phyloP scores from a whole-genome alignment of 2,329 filamentous ascomycete species.

The Chaetomiaceae sp. region DNA sequence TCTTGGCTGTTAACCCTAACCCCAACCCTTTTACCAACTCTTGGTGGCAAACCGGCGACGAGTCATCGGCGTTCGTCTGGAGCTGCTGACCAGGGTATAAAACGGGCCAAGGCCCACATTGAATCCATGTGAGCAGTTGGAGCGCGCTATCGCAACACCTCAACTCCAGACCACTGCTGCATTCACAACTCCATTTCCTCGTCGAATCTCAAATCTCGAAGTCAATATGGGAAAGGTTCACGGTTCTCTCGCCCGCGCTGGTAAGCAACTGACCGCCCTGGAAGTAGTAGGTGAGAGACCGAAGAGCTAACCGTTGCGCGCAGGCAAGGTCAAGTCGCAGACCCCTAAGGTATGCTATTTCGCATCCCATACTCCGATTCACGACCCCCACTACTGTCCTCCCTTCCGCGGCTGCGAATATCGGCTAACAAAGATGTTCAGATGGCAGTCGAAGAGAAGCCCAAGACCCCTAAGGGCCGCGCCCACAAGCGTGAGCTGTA shows the following conservation, averaged over 20 bases:
- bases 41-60: background rate
- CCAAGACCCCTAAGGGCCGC: slow-evolving; percentile 94
- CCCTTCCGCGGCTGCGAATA: too few species aligned
- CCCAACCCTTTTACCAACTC: background rate
- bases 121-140: background rate
- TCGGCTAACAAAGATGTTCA: too few species aligned
- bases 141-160: too few species aligned
- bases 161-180: background rate
- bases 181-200: background rate
- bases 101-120: background rate
- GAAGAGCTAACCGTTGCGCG: slow-evolving; percentile 25
- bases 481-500: slow-evolving; percentile 96
- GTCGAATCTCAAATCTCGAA: background rate
- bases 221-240: slow-evolving; percentile 78
- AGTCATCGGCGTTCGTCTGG: background rate
- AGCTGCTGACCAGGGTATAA: background rate
- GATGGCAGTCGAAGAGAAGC: slow-evolving; percentile 91
- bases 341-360: slow-evolving; percentile 67
- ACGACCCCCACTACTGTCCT: background rate
- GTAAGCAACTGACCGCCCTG: slow-evolving; percentile 31
- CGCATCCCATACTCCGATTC: background rate
- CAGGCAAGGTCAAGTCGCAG: slow-evolving; percentile 96
- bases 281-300: background rate
- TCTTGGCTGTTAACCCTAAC: background rate
- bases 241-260: slow-evolving; percentile 87